Conservation (phyloP, 257 asterid genomes). For the Nicotiana knightiana region DNA sequence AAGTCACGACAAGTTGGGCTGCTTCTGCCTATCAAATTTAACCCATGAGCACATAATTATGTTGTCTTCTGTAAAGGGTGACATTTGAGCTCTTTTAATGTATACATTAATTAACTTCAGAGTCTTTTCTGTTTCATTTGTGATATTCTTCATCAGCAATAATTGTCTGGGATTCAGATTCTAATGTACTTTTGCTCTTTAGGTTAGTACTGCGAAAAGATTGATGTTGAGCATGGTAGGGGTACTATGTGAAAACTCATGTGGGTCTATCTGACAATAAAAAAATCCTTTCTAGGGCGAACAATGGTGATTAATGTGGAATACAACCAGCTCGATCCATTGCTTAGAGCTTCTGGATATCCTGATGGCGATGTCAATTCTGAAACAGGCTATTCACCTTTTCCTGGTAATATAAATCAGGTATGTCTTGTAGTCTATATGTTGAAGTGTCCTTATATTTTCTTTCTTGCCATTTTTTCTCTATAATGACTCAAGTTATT, state of each 20-base stretch:
- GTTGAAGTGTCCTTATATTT: not conserved
- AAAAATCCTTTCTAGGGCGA: constrained; percentile 52
- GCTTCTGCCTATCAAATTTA: not conserved
- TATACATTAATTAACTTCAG: not conserved
- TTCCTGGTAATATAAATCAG: constrained; percentile 98
- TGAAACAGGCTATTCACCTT: constrained; percentile 95
- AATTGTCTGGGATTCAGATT: not conserved
- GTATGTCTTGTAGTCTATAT: constrained; percentile 28
- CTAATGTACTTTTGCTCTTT: not conserved
- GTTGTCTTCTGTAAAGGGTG: not conserved
- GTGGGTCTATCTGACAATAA: not conserved
- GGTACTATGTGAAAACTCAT: constrained; percentile 1
- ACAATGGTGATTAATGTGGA: constrained; percentile 99
- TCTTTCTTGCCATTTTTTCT: constrained; percentile 3
- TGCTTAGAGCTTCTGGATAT: constrained; percentile 87
- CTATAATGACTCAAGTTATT: not conserved
- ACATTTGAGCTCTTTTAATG: not conserved
- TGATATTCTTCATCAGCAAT: not conserved
- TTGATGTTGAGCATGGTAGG: not conserved
- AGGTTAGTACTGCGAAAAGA: not conserved
- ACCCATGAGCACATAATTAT: not conserved
- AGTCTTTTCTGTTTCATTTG: not conserved
- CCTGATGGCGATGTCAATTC: constrained; percentile 93
- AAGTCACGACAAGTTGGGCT: not conserved
- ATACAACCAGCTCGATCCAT: constrained; percentile 97